phyloP scores from a whole-genome alignment of 495 filamentous ascomycete genomes.

The Amniculicola lignicola region DNA sequence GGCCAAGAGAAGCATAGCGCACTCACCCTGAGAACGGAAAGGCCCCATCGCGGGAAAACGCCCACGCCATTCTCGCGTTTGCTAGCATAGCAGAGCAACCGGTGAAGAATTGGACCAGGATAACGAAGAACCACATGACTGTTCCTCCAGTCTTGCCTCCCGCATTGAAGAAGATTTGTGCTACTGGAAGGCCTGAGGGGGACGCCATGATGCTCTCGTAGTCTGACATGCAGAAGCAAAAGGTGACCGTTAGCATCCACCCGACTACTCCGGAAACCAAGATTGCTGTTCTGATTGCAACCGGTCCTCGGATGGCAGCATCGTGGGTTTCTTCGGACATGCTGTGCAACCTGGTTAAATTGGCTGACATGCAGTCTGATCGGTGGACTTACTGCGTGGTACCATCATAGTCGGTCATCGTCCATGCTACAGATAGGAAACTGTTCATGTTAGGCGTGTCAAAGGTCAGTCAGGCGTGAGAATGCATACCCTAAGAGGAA shows the following conservation, averaged over 20 bases:
- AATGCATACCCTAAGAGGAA: constrained; percentile 57
- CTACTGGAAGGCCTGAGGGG: constrained; percentile 64
- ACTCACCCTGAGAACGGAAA: constrained; percentile 62
- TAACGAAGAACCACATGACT: constrained; percentile 66
- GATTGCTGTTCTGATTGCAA: constrained; percentile 63
- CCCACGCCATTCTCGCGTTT: constrained; percentile 70
- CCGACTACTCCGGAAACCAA: constrained; percentile 63
- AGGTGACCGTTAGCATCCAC: constrained; percentile 63
- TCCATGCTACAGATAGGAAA: constrained; percentile 67
- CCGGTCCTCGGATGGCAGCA: constrained; percentile 62
- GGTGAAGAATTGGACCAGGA: constrained; percentile 69
- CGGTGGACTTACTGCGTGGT: constrained; percentile 59
- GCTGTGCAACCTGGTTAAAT: constrained; percentile 37
- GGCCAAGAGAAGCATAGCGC: neutral
- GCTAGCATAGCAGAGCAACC: constrained; percentile 69
- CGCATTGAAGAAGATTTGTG: constrained; percentile 69
- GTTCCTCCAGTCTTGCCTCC: constrained; percentile 60
- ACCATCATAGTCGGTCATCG: constrained; percentile 74
- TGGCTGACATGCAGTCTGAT: constrained; percentile 4
- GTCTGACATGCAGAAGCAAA: constrained; percentile 68
- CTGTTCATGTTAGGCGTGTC: constrained; percentile 25
- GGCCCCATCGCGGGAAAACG: constrained; percentile 67
- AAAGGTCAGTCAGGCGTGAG: neutral
- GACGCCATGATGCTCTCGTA: constrained; percentile 59
- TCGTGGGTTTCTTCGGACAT: constrained; percentile 75